Evolutionary conservation across 2,329 filamentous ascomycete genomes (phyloP).

Genomic region (Colletotrichum caudatum): DNA sequence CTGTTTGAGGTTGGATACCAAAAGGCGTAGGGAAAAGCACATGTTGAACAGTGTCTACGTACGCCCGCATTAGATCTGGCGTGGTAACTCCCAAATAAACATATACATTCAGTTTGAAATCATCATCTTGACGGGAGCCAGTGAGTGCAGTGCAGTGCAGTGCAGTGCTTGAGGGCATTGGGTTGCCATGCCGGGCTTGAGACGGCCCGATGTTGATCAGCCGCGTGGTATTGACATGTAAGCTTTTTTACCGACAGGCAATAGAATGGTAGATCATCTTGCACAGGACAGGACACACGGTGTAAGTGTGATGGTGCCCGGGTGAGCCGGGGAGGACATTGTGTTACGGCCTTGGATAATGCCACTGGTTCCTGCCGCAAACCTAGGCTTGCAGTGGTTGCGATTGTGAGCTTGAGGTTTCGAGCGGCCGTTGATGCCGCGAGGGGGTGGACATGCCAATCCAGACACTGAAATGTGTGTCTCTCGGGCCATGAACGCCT

Average conservation of each 20-base stretch:
- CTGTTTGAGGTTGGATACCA: conserved; percentile 79
- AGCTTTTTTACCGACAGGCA: conserved; percentile 8
- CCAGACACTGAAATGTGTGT: neutral
- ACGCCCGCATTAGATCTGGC: conserved; percentile 9
- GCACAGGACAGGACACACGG: neutral
- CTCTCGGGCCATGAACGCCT: neutral
- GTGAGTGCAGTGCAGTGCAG: neutral
- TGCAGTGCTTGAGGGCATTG: conserved; percentile 1
- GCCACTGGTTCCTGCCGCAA: neutral
- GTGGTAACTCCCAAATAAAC: neutral
- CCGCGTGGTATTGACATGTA: conserved; percentile 10
- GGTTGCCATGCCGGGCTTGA: neutral
- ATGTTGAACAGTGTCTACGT: neutral
- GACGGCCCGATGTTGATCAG: neutral
- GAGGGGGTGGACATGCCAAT: neutral
- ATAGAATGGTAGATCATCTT: conserved; percentile 5
- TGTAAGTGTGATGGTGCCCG: neutral
- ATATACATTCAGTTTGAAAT: conserved; percentile 9
- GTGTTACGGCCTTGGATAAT: neutral
- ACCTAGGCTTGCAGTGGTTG: neutral
- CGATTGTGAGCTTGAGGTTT: neutral
- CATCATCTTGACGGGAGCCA: neutral
- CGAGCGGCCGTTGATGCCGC: neutral
- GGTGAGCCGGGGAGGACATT: neutral
- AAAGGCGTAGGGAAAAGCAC: conserved; percentile 52